Conservation (phyloP, 345 rosid genomes). For the Gossypium mustelinum region DNA sequence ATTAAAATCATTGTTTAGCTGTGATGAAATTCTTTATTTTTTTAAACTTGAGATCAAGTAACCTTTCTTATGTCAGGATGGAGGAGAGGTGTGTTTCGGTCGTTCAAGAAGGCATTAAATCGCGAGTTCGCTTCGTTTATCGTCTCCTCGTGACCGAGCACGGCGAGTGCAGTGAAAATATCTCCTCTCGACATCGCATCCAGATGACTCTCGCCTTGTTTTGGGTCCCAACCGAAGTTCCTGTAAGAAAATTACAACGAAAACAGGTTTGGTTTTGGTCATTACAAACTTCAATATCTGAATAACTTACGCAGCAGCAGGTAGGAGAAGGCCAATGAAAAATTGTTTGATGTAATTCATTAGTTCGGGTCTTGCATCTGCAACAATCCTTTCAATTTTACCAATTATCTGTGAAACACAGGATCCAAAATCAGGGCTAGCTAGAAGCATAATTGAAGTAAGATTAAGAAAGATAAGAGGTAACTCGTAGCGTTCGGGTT, state of each 20-base stretch:
- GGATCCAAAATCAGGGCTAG: constrained; percentile 24
- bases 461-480: constrained; percentile 5
- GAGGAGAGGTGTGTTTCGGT: constrained; percentile 68
- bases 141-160: constrained; percentile 65
- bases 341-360: constrained; percentile 47
- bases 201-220: constrained; percentile 81
- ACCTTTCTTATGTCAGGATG: constrained; percentile 91
- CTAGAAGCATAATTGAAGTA: background rate
- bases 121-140: constrained; percentile 59
- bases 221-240: constrained; percentile 90
- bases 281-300: background rate
- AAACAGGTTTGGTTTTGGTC: background rate
- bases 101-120: constrained; percentile 62
- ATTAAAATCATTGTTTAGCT: background rate
- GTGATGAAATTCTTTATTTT: background rate
- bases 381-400: constrained; percentile 63
- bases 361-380: constrained; percentile 65
- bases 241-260: constrained; percentile 30
- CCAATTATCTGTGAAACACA: constrained; percentile 55
- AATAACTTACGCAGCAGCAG: constrained; percentile 65
- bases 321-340: constrained; percentile 55
- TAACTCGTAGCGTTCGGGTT: background rate
- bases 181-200: constrained; percentile 94
- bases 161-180: constrained; percentile 69
- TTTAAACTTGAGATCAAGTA: background rate